These are phyloP conservation scores for Fraxinus pennsylvanica DNA, from an alignment of 257 asterid species.

Conservation along the genomic window DNA sequence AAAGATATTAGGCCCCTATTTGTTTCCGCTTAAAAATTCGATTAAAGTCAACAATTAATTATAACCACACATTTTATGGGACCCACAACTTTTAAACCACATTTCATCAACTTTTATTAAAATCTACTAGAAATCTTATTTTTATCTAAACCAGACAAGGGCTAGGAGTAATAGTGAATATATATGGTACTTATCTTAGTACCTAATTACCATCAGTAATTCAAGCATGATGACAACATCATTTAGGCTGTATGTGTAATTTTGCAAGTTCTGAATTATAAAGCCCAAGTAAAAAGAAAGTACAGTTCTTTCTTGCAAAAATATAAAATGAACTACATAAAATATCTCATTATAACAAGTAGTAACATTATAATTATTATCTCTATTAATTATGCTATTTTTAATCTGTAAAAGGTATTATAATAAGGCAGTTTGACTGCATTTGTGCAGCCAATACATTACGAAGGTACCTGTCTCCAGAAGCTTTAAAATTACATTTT, in stretches of 20 bases:
- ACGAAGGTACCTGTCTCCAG: conserved; percentile 75
- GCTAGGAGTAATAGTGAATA: background rate
- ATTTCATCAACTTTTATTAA: too few relatives aligned
- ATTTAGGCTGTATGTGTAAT: background rate
- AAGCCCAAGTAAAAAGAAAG: background rate
- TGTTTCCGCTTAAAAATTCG: too few relatives aligned
- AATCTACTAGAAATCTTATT: too few relatives aligned
- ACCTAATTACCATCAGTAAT: background rate
- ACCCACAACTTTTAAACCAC: too few relatives aligned
- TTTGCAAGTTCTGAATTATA: background rate
- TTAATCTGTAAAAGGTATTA: background rate
- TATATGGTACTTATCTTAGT: background rate
- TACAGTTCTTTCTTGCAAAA: background rate
- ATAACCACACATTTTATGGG: too few relatives aligned
- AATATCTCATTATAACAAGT: background rate
- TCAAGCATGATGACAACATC: background rate
- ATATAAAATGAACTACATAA: background rate
- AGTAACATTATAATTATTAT: background rate
- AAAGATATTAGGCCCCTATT: too few relatives aligned
- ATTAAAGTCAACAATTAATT: too few relatives aligned
- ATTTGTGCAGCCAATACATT: background rate
- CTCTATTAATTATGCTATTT: background rate
- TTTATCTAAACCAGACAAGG: too few relatives aligned
- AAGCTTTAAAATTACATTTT: conserved; percentile 87
- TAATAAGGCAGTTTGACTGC: background rate